Evolutionary conservation across 768 basidiomycete species (phyloP).

Genomic region (Cystofilobasidium ferigula): DNA sequence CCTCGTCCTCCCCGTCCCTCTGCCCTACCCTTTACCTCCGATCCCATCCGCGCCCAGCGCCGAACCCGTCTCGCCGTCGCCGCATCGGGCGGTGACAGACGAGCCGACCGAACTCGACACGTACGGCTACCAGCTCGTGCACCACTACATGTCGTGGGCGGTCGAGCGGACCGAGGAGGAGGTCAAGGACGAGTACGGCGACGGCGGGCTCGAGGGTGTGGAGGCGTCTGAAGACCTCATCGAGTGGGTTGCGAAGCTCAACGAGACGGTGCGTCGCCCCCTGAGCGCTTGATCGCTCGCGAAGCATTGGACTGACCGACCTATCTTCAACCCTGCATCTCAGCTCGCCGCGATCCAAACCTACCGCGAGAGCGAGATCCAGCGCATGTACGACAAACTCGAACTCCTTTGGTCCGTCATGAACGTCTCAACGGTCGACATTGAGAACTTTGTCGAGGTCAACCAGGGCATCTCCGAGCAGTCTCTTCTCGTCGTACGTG

Average conservation of each 20-base stretch:
- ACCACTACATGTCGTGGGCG: conserved; percentile 52
- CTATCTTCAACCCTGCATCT: no score
- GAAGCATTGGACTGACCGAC: background rate
- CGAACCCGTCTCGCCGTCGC: conserved; percentile 30
- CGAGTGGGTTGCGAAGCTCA: conserved; percentile 54
- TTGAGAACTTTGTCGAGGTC: conserved; percentile 84
- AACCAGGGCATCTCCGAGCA: conserved; percentile 70
- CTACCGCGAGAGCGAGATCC: conserved; percentile 69
- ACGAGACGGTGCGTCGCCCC: conserved; percentile 38
- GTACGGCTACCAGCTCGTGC: conserved; percentile 48
- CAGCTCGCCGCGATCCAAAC: conserved; percentile 61
- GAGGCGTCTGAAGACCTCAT: conserved; percentile 69
- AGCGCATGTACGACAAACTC: conserved; percentile 84
- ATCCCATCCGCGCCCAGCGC: conserved; percentile 24
- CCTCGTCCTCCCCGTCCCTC: conserved; percentile 60
- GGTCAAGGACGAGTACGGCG: conserved; percentile 39
- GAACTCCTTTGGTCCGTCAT: conserved; percentile 82
- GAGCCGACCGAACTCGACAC: conserved; percentile 30
- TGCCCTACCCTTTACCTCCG: conserved; percentile 37
- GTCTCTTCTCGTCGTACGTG: conserved; percentile 50
- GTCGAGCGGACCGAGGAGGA: conserved; percentile 51
- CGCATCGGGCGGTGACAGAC: conserved; percentile 22
- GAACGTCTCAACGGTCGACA: conserved; percentile 63
- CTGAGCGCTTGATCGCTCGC: background rate
- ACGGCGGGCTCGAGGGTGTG: conserved; percentile 57